Conservation (phyloP, 2,329 filamentous ascomycete species). For the Xylariaceae sp. region DNA sequence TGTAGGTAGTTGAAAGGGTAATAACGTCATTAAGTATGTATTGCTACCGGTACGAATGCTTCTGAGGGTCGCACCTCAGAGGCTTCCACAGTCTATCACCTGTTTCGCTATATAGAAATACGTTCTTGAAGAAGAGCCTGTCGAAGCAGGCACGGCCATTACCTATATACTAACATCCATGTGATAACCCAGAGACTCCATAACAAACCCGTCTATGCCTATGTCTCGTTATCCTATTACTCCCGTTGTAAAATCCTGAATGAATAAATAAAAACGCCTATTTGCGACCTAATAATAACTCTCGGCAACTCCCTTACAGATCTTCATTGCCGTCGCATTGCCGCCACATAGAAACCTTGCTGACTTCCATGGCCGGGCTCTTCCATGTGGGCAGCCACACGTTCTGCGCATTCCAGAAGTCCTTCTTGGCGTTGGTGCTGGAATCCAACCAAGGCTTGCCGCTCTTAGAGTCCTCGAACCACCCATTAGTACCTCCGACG, state of each 20-base stretch:
- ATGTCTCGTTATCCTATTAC: constrained; percentile 19
- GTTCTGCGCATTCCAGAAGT: constrained; percentile 76
- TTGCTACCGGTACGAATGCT: too few relatives aligned
- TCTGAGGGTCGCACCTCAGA: constrained; percentile 2
- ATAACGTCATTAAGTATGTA: constrained; percentile 23
- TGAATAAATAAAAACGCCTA: constrained; percentile 18
- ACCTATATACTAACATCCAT: constrained; percentile 21
- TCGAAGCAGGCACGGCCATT: constrained; percentile 5
- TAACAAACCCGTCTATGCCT: constrained; percentile 19
- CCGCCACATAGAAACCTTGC: constrained; percentile 73
- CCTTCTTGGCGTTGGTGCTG: constrained; percentile 69
- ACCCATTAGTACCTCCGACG: constrained; percentile 81
- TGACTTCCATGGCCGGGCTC: constrained; percentile 70
- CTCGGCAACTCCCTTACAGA: constrained; percentile 42
- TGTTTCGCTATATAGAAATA: constrained; percentile 8
- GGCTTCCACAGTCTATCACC: constrained; percentile 4
- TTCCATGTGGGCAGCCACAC: constrained; percentile 77
- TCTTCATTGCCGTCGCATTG: constrained; percentile 69
- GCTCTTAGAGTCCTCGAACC: constrained; percentile 76
- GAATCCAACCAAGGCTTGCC: constrained; percentile 82
- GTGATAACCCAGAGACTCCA: constrained; percentile 18
- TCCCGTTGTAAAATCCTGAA: constrained; percentile 15
- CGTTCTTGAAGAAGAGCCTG: not conserved
- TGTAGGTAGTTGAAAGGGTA: too few relatives aligned
- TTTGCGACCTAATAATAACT: not conserved